Percentiles rank a stretch among this genome's conserved stretches.
phyloP scores from a whole-genome alignment of 2,329 filamentous ascomycete species.

The Capronia americana region DNA sequence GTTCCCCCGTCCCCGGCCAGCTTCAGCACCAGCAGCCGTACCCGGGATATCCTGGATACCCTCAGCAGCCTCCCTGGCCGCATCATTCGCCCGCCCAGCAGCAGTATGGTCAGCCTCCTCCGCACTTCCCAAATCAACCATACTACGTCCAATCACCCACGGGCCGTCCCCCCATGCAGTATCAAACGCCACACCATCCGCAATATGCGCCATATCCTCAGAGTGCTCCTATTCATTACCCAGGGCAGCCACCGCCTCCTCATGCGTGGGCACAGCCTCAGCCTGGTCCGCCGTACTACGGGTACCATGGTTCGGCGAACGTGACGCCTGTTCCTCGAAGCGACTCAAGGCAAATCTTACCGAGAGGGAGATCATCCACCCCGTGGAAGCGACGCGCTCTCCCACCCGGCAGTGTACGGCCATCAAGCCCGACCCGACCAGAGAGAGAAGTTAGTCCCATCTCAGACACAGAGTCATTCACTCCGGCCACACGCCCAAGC shows the following conservation, averaged over 20 bases:
- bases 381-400: constrained; percentile 37
- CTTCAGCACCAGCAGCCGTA: constrained; percentile 35
- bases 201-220: constrained; percentile 38
- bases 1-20: constrained; percentile 35
- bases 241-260: constrained; percentile 27
- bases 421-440: constrained; percentile 36
- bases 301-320: constrained; percentile 33
- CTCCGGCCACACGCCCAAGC: constrained; percentile 20
- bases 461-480: constrained; percentile 35
- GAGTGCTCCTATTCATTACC: constrained; percentile 36
- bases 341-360: constrained; percentile 21
- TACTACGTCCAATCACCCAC: constrained; percentile 31
- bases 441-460: constrained; percentile 40
- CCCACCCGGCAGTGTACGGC: constrained; percentile 20
- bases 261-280: constrained; percentile 33
- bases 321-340: constrained; percentile 35
- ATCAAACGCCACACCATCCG: constrained; percentile 36
- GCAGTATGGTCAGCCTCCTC: constrained; percentile 31
- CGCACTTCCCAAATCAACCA: constrained; percentile 29
- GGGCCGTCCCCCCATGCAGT: constrained; percentile 26
- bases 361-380: constrained; percentile 35
- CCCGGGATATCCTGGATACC: constrained; percentile 35
- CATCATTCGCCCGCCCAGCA: constrained; percentile 32
- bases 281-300: constrained; percentile 31
- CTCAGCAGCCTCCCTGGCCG: constrained; percentile 37